These are phyloP conservation scores for Termitomyces sp. DNA, from an alignment of 768 basidiomycete species.

Conservation along the genomic window DNA sequence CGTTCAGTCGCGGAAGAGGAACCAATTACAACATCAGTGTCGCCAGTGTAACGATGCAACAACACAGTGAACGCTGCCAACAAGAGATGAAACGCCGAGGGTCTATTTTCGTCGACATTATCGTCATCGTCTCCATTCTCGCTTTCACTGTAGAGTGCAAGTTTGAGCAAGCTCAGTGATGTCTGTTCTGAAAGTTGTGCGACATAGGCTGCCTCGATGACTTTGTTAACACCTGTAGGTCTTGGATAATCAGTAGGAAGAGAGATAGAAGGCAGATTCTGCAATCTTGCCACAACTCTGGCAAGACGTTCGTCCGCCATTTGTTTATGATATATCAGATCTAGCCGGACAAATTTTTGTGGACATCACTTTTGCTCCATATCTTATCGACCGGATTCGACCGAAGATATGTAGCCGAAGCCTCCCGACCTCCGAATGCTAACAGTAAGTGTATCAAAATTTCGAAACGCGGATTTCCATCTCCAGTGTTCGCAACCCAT, in stretches of 20 bases:
- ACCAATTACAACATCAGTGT: conserved; percentile 89
- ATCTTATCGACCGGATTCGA: background rate
- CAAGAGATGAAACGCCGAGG: conserved; percentile 88
- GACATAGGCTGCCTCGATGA: conserved; percentile 80
- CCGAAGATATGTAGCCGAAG: background rate
- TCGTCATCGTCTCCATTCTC: conserved; percentile 46
- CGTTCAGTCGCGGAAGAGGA: conserved; percentile 73
- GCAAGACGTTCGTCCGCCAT: conserved; percentile 43
- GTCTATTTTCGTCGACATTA: conserved; percentile 32
- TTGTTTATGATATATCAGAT: background rate
- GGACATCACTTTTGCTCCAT: too few species aligned
- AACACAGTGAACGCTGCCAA: conserved; percentile 89
- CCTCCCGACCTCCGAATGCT: too few species aligned
- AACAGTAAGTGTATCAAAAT: too few species aligned
- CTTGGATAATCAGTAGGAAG: conserved; percentile 96
- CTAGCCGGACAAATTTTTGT: background rate
- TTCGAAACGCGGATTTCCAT: background rate
- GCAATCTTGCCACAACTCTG: conserved; percentile 60
- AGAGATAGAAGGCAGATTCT: conserved; percentile 82
- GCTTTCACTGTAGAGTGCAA: conserved; percentile 67
- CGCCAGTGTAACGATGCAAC: conserved; percentile 92
- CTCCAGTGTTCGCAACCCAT: too few species aligned
- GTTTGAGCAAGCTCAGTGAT: conserved; percentile 73
- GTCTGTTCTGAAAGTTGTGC: conserved; percentile 70
- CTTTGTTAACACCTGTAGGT: conserved; percentile 61